Conservation (phyloP, 129 eudicot genomes). For the Erigeron canadensis region DNA sequence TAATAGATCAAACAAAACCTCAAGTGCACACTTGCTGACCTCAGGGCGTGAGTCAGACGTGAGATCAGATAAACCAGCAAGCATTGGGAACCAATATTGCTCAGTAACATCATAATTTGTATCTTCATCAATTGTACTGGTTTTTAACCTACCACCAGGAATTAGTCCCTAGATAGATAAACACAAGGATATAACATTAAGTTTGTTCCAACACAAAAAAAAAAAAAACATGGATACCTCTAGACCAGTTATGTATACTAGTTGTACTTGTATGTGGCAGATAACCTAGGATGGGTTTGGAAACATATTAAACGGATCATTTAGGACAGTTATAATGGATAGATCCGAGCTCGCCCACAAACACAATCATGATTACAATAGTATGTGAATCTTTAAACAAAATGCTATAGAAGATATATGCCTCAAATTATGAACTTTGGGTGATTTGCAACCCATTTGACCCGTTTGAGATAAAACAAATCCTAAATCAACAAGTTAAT, state of each 20-base stretch:
- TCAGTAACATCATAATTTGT: conserved; percentile 69
- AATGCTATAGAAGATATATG: not conserved
- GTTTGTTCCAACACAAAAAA: not conserved
- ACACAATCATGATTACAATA: not conserved
- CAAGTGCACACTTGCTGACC: conserved; percentile 93
- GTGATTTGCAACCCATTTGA: not conserved
- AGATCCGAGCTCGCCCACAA: not conserved
- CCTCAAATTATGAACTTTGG: not conserved
- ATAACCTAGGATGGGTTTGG: too few species aligned
- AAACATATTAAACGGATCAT: not conserved
- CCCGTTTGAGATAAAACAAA: not conserved
- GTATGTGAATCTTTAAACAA: not conserved
- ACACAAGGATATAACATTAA: not conserved
- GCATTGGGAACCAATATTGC: conserved; percentile 97
- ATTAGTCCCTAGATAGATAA: conserved; percentile 62
- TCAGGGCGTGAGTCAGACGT: conserved; percentile 83
- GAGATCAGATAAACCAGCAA: conserved; percentile 92
- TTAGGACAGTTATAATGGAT: not conserved
- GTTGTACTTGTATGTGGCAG: not conserved
- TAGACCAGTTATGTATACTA: not conserved
- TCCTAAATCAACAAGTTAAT: not conserved
- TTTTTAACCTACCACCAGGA: conserved; percentile 82
- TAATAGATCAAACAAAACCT: conserved; percentile 90
- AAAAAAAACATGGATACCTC: not conserved
- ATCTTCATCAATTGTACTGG: conserved; percentile 44